Evolutionary conservation across 176 grass and related monocot genomes (phyloP).

Genomic region (Oryza rufipogon): DNA sequence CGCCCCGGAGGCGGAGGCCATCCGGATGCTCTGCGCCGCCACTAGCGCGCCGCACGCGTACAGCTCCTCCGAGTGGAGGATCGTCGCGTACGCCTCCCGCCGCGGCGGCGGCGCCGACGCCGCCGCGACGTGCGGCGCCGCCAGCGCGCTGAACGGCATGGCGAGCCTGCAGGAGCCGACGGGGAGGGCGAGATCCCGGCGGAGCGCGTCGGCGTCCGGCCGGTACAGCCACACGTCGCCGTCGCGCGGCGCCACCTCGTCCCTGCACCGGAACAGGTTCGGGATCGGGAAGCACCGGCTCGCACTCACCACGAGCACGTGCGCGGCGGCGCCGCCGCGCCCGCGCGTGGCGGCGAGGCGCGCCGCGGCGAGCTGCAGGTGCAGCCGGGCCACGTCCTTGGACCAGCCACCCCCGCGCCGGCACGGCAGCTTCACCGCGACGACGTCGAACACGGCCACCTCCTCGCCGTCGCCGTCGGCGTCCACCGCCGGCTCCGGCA

Average conservation of each 20-base stretch:
- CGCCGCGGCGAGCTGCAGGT: constrained; percentile 71
- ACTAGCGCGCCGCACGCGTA: constrained; percentile 62
- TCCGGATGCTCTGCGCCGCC: constrained; percentile 53
- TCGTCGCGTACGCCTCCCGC: constrained; percentile 60
- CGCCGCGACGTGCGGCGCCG: constrained; percentile 16
- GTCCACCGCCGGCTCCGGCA: constrained; percentile 33
- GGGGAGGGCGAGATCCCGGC: constrained; percentile 57
- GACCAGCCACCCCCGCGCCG: constrained; percentile 49
- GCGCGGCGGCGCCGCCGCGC: constrained; percentile 18
- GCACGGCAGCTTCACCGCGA: constrained; percentile 66
- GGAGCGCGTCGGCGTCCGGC: constrained; percentile 43
- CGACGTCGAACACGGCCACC: constrained; percentile 32
- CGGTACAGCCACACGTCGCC: constrained; percentile 72
- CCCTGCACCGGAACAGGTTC: constrained; percentile 63
- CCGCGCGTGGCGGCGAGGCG: constrained; percentile 36
- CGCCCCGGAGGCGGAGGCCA: constrained; percentile 1
- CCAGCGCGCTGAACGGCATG: constrained; percentile 57
- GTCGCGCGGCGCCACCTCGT: constrained; percentile 52
- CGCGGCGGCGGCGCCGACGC: not conserved
- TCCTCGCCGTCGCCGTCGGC: not conserved
- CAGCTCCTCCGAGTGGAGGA: constrained; percentile 56
- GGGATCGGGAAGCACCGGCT: constrained; percentile 67
- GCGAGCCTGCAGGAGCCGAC: constrained; percentile 69
- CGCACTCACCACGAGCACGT: constrained; percentile 69
- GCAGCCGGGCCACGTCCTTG: constrained; percentile 68